Base-by-base conservation (phyloP, 2,329 filamentous ascomycete species). In the Calonectria hongkongensis region DNA sequence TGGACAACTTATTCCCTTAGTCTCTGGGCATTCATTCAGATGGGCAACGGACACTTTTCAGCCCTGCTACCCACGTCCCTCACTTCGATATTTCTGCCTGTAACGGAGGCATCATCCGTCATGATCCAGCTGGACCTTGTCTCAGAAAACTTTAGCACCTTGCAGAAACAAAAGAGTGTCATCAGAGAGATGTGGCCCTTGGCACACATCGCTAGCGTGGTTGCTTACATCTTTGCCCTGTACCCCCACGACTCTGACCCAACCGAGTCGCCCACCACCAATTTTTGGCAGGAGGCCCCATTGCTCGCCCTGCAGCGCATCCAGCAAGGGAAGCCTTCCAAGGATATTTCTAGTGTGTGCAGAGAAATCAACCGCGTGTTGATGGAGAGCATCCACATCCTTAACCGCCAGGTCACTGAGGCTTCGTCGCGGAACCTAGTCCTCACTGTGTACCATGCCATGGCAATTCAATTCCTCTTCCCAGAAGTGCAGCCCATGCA, bases 1-100 rank as follows among this genome's bases (percentile, higher is more conserved):
- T 86, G 85, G 84, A 79, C 83, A 4, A 83, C 83, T 1, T 84
- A 83, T 68, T 81, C 84, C 0, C 78, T 84, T n/a, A 82, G 80
- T 39, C 78, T 85, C 9, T 86, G 85, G 85, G 78, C 78, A 7
- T 85, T 80, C 36, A 77, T 85, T 45, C 84, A 86, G 68, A 82
- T 80, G 70, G 82, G 82, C 54, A 72, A 73, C 41, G 74, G 75
- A 9, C 68, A 79, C 30, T 76, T 81, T 16, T 74, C 81, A n/a
- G 74, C 72, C 2, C 72, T 76, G 13, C 70, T 79, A 2, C 78
- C 77, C 6, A 78, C 79, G 1, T 75, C 77, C 4, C 75, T 80
- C 15, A 76, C 79, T 1, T 76, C 79, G 39, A 79, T 82, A 33
- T 80, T 79, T 48, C 77, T 83, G 1, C 82, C 82, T 1, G 73